Evolutionary conservation across 495 filamentous ascomycete genomes (phyloP), one percentile per base, ranked within the genome.

Genomic region (Penicillium silybi): DNA sequence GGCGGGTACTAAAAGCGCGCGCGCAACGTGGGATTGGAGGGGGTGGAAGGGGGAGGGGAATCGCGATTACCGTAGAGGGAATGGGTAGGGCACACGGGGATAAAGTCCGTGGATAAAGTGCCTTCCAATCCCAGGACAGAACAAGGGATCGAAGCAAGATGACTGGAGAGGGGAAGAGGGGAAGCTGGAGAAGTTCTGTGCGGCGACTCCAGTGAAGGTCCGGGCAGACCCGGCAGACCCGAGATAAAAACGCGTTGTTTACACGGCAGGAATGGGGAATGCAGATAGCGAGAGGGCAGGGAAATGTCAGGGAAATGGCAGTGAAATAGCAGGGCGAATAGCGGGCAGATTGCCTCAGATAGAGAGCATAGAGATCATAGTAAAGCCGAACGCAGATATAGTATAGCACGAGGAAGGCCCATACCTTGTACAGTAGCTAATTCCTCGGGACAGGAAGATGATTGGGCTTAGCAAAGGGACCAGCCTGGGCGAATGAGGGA

Each of bases 191-290:
- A 57, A 56, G 45, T 32, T 32, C 29, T 32, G 29, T 32, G 29
- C 29, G 29, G 29, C 29, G 11, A 32, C 29, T 32, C 29, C 29
- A 32, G 29, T 32, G 29, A 13, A 13, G 56, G 43, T 26, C 55
- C 61, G 57, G 61, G 45, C 62, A 62, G 61, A 62, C 57, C 66
- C 62, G 61, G 45, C 62, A 62, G 61, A 62, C 57, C 66, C 62
- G 58, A 42, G 48, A 57, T 35, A 37, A 48, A 39, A 50, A 41
- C 44, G 37, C 16, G 27, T 52, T 55, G 41, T 51, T 55, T 54
- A 54, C 52, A 39, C 46, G n/a, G 41, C 16, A 46, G 45, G 35
- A 50, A 49, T 48, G 26, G 40, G 46, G 13, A 55, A 34, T 41
- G 26, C 40, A 39, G 18, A 6, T 13, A 38, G 35, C 2, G 3